Evolutionary conservation across 2,329 filamentous ascomycete species (phyloP).

Genomic region (Sclerotinia subarctica): DNA sequence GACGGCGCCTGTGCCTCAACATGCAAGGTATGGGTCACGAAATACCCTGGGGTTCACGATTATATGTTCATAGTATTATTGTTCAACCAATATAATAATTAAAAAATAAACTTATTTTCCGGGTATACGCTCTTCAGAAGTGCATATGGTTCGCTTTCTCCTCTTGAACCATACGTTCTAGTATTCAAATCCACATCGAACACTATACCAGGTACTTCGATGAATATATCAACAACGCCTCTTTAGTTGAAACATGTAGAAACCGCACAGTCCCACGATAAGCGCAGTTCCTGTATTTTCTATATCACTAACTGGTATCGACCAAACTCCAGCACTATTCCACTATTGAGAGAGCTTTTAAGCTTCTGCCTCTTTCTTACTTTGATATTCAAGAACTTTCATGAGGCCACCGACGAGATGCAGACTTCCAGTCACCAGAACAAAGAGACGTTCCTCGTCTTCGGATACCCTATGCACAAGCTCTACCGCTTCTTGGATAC

Average conservation of each 20-base stretch:
- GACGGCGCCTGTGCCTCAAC: background rate
- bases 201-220: background rate
- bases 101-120: background rate
- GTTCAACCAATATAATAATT: slow-evolving; percentile 1
- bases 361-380: slow-evolving; percentile 76
- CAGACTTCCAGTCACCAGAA: slow-evolving; percentile 78
- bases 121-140: background rate
- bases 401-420: slow-evolving; percentile 79
- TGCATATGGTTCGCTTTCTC: background rate
- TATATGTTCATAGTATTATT: background rate
- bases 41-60: background rate
- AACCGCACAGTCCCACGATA: background rate
- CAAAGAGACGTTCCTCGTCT: slow-evolving; percentile 49
- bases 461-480: slow-evolving; percentile 41
- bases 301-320: background rate
- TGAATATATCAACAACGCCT: background rate
- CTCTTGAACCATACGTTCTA: background rate
- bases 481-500: slow-evolving; percentile 67
- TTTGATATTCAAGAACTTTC: slow-evolving; percentile 53
- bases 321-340: slow-evolving; percentile 3
- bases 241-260: background rate
- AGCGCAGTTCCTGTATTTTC: background rate
- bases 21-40: background rate
- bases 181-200: background rate
- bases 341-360: background rate